These are phyloP conservation scores for Tetragonia tetragonoides DNA, from an alignment of 148 eudicot species.

Conservation along the genomic window DNA sequence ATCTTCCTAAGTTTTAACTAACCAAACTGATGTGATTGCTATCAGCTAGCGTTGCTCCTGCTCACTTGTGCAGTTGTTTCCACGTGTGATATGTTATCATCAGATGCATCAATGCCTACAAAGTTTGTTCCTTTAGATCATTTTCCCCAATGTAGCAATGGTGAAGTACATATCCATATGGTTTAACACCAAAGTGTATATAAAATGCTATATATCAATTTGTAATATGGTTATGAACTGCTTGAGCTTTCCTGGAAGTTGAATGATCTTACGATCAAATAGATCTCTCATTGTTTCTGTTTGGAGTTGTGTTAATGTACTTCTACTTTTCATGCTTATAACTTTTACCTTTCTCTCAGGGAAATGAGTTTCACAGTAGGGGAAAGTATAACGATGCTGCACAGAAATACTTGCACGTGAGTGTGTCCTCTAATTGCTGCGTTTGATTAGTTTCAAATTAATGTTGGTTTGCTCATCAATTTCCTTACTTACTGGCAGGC, in stretches of 20 bases:
- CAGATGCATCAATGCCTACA: not conserved
- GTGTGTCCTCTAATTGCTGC: slow-evolving; percentile 29
- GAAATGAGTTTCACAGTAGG: slow-evolving; percentile 79
- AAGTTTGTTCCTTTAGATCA: not conserved
- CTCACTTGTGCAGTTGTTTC: not conserved
- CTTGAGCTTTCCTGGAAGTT: not conserved
- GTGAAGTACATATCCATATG: too few species aligned
- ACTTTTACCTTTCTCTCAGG: slow-evolving; percentile 45
- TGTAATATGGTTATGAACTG: not conserved
- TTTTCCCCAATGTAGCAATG: not conserved
- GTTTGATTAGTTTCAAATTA: not conserved
- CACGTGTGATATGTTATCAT: not conserved
- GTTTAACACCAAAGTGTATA: not conserved
- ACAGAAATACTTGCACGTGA: slow-evolving; percentile 79
- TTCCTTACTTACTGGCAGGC: slow-evolving; percentile 49
- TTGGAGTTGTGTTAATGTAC: not conserved
- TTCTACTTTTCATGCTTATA: slow-evolving; percentile 6
- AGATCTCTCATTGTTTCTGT: not conserved
- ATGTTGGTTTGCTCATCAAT: slow-evolving; percentile 1
- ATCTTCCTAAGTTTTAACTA: not conserved
- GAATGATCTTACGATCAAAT: not conserved
- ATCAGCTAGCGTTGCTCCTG: not conserved
- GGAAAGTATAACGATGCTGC: slow-evolving; percentile 74
- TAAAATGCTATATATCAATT: not conserved
- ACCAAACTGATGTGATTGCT: not conserved